Evolutionary conservation across 306 rosid genomes (phyloP).

Genomic region (Vigna angularis): DNA sequence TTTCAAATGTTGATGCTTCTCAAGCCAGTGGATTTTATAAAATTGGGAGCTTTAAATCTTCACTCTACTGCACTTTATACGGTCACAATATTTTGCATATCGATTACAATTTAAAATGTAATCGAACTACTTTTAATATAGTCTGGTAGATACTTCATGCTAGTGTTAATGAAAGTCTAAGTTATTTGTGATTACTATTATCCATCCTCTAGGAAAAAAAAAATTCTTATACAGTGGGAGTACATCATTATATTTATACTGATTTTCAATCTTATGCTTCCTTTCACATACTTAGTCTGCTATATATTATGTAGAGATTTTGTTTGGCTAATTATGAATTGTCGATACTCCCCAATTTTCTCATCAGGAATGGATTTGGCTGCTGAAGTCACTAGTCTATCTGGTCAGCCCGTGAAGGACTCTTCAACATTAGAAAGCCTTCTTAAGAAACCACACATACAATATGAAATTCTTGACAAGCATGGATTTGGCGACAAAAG

Average conservation of each 20-base stretch:
- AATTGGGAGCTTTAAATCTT: constrained; percentile 6
- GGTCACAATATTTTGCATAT: neutral
- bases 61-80: neutral
- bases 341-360: constrained; percentile 30
- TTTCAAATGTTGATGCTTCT: neutral
- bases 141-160: constrained; percentile 8
- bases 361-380: constrained; percentile 85
- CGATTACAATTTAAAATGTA: constrained; percentile 17
- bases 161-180: constrained; percentile 13
- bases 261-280: constrained; percentile 10
- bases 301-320: neutral
- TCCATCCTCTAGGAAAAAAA: constrained; percentile 6
- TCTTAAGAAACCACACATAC: constrained; percentile 96
- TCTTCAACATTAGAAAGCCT: constrained; percentile 87
- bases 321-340: constrained; percentile 9
- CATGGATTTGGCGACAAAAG: constrained; percentile 80
- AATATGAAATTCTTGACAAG: constrained; percentile 73
- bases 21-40: neutral
- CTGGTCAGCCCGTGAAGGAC: constrained; percentile 90
- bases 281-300: neutral
- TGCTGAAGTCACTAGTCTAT: constrained; percentile 65
- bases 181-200: constrained; percentile 24
- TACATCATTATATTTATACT: neutral
- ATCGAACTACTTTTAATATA: constrained; percentile 25
- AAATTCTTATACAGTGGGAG: neutral